Conservation (phyloP, 1,284 basidiomycete species). For the Cutaneotrichosporon spelunceum region DNA sequence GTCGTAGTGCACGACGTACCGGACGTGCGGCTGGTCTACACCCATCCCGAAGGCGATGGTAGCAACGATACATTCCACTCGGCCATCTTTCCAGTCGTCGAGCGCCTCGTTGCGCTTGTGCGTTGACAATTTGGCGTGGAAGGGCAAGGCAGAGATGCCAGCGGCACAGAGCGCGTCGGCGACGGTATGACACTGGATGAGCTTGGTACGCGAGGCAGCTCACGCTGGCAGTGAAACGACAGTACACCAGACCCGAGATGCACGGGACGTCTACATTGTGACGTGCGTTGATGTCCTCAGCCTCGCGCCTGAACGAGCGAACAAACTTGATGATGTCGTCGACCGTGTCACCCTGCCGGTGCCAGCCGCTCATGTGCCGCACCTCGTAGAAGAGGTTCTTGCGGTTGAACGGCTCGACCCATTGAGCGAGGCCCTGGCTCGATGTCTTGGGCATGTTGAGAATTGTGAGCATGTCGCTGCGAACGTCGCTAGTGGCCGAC, state of each 20-base stretch:
- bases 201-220: not conserved
- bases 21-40: slow-evolving; percentile 77
- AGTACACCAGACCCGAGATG: slow-evolving; percentile 77
- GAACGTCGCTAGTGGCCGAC: slow-evolving; percentile 59
- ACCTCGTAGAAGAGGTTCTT: slow-evolving; percentile 74
- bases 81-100: slow-evolving; percentile 56
- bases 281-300: slow-evolving; percentile 24
- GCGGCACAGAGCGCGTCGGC: slow-evolving; percentile 61
- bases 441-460: slow-evolving; percentile 56
- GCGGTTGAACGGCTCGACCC: slow-evolving; percentile 74
- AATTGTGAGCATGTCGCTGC: slow-evolving; percentile 65
- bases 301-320: slow-evolving; percentile 32
- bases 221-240: slow-evolving; percentile 54
- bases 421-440: slow-evolving; percentile 58
- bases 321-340: slow-evolving; percentile 66
- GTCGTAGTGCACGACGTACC: slow-evolving; percentile 61
- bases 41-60: slow-evolving; percentile 84
- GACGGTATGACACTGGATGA: slow-evolving; percentile 44
- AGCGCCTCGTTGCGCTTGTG: slow-evolving; percentile 57
- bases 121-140: slow-evolving; percentile 63
- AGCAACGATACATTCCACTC: slow-evolving; percentile 56
- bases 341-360: slow-evolving; percentile 8
- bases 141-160: slow-evolving; percentile 68
- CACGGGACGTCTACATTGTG: slow-evolving; percentile 44
- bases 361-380: slow-evolving; percentile 9